Evolutionary conservation across 768 basidiomycete genomes (phyloP).

Genomic region (Rhodotorula diobovata): DNA sequence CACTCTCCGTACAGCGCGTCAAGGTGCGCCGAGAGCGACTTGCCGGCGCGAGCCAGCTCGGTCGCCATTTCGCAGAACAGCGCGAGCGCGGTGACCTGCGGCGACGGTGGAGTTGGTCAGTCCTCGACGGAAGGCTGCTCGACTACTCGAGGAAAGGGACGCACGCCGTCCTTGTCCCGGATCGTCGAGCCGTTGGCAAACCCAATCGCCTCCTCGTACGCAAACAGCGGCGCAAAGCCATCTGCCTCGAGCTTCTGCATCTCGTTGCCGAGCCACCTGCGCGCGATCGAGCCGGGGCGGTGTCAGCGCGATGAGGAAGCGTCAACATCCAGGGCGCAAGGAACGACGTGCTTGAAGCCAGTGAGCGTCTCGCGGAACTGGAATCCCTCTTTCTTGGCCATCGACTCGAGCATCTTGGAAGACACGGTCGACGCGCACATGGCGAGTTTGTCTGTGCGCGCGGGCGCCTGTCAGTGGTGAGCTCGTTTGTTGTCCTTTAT

Average conservation of each 20-base stretch:
- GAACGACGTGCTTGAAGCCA: constrained; percentile 70
- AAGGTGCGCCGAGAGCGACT: constrained; percentile 59
- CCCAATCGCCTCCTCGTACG: constrained; percentile 88
- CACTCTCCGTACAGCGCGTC: constrained; percentile 48
- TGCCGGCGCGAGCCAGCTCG: constrained; percentile 54
- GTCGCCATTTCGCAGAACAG: constrained; percentile 48
- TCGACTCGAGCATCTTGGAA: constrained; percentile 78
- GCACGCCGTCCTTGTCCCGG: constrained; percentile 82
- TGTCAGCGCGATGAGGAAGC: no score
- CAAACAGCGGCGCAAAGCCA: constrained; percentile 71
- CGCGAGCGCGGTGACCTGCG: constrained; percentile 40
- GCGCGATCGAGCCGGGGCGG: no score
- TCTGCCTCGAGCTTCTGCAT: constrained; percentile 61
- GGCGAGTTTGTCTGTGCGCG: not conserved
- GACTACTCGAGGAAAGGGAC: constrained; percentile 57
- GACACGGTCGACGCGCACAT: constrained; percentile 88
- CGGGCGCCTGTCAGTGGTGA: constrained; percentile 52
- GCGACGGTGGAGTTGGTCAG: no score
- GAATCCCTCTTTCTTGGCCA: constrained; percentile 73
- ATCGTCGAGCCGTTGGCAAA: constrained; percentile 70
- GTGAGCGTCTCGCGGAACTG: constrained; percentile 79
- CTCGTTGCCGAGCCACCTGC: constrained; percentile 62
- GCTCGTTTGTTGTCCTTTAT: constrained; percentile 51
- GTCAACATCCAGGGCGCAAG: not conserved
- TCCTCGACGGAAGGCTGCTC: constrained; percentile 60